phyloP scores from a whole-genome alignment of 768 basidiomycete species.

The Coprinopsis marcescibilis region DNA sequence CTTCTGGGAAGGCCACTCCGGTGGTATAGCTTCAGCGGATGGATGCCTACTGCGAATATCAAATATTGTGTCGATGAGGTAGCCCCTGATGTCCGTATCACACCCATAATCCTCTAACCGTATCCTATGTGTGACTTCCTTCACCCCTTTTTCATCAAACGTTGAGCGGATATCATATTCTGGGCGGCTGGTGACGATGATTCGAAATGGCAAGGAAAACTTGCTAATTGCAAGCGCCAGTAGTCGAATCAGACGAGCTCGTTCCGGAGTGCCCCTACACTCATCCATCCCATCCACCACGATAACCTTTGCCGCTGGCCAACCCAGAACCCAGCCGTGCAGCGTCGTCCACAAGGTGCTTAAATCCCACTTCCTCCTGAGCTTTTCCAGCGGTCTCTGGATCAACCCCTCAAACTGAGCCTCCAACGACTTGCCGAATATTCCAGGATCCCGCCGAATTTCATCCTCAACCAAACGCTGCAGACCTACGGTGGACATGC shows the following conservation, averaged over 20 bases:
- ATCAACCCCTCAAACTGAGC: too few species aligned
- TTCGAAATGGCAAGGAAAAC: not conserved
- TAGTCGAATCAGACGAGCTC: not conserved
- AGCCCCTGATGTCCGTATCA: not conserved
- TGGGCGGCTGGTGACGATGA: constrained; percentile 9
- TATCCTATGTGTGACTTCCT: not conserved
- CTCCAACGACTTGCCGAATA: constrained; percentile 1
- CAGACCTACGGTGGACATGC: not conserved
- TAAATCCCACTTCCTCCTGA: too few species aligned
- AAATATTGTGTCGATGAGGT: not conserved
- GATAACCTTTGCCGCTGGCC: too few species aligned
- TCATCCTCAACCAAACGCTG: not conserved
- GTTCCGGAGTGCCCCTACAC: not conserved
- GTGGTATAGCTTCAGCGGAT: not conserved
- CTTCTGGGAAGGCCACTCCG: constrained; percentile 5
- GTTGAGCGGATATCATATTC: constrained; percentile 1
- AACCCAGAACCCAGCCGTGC: too few species aligned
- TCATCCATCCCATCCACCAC: constrained; percentile 13
- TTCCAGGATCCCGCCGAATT: not conserved
- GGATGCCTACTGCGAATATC: not conserved
- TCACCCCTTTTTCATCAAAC: not conserved
- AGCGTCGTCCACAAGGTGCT: too few species aligned
- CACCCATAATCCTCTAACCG: constrained; percentile 1
- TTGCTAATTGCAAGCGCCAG: not conserved
- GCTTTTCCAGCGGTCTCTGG: too few species aligned